phyloP scores from a whole-genome alignment of 805 yeast species.

The Saccharomycopsis fermentans region DNA sequence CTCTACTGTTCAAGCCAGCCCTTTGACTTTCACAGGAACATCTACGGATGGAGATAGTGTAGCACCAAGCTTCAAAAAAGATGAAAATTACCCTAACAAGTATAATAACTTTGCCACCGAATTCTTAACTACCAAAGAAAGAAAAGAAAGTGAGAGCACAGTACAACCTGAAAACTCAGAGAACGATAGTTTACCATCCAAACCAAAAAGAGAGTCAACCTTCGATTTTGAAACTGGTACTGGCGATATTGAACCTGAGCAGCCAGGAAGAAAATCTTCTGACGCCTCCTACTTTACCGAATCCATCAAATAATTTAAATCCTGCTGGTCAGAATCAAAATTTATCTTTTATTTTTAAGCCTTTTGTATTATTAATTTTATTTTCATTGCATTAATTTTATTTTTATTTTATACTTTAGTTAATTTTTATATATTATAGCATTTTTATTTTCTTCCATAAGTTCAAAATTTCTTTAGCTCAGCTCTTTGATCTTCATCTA shows the following conservation, averaged over 20 bases:
- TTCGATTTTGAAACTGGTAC: slow-evolving; percentile 16
- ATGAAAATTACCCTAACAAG: slow-evolving; percentile 16
- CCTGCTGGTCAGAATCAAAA: background rate
- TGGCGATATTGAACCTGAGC: background rate
- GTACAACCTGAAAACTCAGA: background rate
- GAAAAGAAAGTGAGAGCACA: slow-evolving; percentile 2
- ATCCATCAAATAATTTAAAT: background rate
- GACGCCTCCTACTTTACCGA: slow-evolving; percentile 16
- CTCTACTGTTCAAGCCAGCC: slow-evolving; percentile 9
- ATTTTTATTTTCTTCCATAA: background rate
- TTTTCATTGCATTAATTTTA: background rate
- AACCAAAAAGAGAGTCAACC: slow-evolving; percentile 12
- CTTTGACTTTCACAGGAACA: slow-evolving; percentile 17
- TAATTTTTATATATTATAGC: background rate
- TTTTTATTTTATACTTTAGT: background rate
- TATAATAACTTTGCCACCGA: slow-evolving; percentile 18
- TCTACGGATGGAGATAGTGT: slow-evolving; percentile 16
- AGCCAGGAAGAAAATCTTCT: slow-evolving; percentile 8
- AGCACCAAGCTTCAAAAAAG: slow-evolving; percentile 18
- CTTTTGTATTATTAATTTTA: background rate
- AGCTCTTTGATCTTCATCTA: background rate
- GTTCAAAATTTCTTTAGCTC: background rate
- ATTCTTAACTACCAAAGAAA: slow-evolving; percentile 11
- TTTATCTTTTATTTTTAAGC: background rate
- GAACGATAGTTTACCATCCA: background rate